Percentiles rank a stretch among this genome's conserved stretches.
Evolutionary conservation across 1,284 basidiomycete species (phyloP).

Genomic region (Cronartium ribicola): DNA sequence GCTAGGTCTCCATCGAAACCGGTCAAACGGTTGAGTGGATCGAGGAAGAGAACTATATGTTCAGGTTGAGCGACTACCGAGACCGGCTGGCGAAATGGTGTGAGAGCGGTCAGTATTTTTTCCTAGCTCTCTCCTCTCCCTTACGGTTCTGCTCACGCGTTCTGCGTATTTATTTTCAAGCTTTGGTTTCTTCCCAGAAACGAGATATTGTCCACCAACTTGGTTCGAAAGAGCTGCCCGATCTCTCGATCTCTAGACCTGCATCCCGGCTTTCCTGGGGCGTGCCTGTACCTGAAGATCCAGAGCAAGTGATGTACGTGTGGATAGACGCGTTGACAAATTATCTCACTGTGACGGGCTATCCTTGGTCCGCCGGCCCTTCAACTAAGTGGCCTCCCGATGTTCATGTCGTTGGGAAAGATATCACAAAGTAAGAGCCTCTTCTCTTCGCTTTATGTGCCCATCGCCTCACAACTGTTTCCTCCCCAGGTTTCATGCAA

Average conservation of each 20-base stretch:
- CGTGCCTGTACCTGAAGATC: constrained; percentile 50
- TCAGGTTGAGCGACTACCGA: constrained; percentile 48
- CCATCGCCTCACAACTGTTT: too few species aligned
- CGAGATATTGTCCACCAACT: constrained; percentile 47
- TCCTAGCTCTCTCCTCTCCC: not conserved
- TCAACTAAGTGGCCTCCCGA: constrained; percentile 49
- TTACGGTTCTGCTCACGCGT: too few species aligned
- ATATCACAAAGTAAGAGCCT: constrained; percentile 48
- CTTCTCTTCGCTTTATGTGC: not conserved
- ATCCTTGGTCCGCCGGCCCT: constrained; percentile 44
- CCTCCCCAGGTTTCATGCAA: constrained; percentile 48
- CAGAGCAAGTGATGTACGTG: constrained; percentile 50
- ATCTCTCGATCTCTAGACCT: constrained; percentile 50
- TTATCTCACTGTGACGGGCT: constrained; percentile 51
- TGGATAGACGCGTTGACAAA: constrained; percentile 52
- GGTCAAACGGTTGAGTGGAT: constrained; percentile 51
- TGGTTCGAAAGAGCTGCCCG: constrained; percentile 46
- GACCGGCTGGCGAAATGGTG: constrained; percentile 48
- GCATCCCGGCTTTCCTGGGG: constrained; percentile 50
- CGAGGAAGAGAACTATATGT: constrained; percentile 52
- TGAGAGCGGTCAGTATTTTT: constrained; percentile 43
- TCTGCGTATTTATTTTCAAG: not conserved
- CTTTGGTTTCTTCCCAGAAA: constrained; percentile 43
- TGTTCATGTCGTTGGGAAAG: constrained; percentile 51
- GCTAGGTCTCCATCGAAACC: constrained; percentile 48